These are phyloP conservation scores for Rhynchosporium agropyri DNA, from an alignment of 2,329 filamentous ascomycete species.

Conservation along the genomic window DNA sequence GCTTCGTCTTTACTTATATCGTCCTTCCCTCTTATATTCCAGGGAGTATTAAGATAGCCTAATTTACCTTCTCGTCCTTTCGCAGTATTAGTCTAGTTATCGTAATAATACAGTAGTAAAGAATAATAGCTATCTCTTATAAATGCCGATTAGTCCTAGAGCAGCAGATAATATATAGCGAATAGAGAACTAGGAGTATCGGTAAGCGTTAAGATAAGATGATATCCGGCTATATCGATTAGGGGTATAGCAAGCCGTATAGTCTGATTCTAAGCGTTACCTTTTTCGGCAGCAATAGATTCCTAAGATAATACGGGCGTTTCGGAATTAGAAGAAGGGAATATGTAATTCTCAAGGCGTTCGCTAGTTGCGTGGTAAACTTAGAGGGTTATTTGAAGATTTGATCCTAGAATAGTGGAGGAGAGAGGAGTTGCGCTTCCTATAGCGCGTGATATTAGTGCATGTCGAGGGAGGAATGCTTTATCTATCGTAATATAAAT, in stretches of 20 bases:
- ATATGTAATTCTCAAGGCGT: slow-evolving; percentile 86
- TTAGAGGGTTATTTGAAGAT: slow-evolving; percentile 87
- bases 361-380: slow-evolving; percentile 79
- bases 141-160: slow-evolving; percentile 93
- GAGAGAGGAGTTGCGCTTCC: slow-evolving; percentile 77
- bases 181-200: slow-evolving; percentile 88
- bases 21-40: slow-evolving; percentile 69
- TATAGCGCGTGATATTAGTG: slow-evolving; percentile 63
- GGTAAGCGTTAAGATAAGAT: slow-evolving; percentile 87
- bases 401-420: slow-evolving; percentile 63
- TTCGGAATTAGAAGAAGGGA: slow-evolving; percentile 77
- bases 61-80: slow-evolving; percentile 70
- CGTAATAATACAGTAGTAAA: slow-evolving; percentile 84
- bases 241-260: slow-evolving; percentile 78
- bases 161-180: slow-evolving; percentile 86
- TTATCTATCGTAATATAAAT: slow-evolving; percentile 89
- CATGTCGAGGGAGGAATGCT: slow-evolving; percentile 76
- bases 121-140: slow-evolving; percentile 81
- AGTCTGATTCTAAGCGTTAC: slow-evolving; percentile 85
- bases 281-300: slow-evolving; percentile 77
- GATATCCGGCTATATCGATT: slow-evolving; percentile 77
- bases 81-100: slow-evolving; percentile 79
- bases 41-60: slow-evolving; percentile 84
- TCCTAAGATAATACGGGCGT: slow-evolving; percentile 79
- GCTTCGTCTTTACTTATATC: slow-evolving; percentile 70